phyloP scores from a whole-genome alignment of 305 asterid genomes.

The Plantago lanceolata region DNA sequence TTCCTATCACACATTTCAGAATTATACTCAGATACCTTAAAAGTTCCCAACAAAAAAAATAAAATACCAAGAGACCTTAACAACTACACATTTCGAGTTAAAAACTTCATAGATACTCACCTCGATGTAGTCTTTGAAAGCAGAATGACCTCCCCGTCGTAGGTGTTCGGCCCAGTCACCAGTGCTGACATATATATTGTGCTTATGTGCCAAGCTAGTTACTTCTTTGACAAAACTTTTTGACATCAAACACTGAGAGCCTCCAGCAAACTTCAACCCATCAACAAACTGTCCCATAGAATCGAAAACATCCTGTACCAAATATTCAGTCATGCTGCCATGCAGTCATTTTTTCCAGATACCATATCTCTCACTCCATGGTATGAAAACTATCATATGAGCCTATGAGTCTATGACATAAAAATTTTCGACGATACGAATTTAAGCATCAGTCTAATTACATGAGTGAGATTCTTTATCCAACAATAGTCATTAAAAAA shows the following conservation, averaged over 20 bases:
- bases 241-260: conserved; percentile 68
- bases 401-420: no score
- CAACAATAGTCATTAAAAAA: no score
- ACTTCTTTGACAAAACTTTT: conserved; percentile 59
- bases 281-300: conserved; percentile 87
- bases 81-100: neutral
- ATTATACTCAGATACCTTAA: conserved; percentile 5
- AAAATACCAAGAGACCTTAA: conserved; percentile 9
- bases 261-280: conserved; percentile 77
- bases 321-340: no score
- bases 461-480: no score
- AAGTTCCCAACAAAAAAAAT: no score
- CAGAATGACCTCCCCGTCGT: conserved; percentile 61
- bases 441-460: no score
- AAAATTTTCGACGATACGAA: no score
- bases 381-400: no score
- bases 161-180: conserved; percentile 79
- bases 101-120: conserved; percentile 24
- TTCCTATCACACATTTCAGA: conserved; percentile 38
- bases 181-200: conserved; percentile 73
- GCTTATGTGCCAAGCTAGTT: conserved; percentile 65
- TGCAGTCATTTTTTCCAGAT: no score
- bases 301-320: conserved; percentile 73
- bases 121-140: conserved; percentile 60
- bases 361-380: no score